These are phyloP conservation scores for Amaranthus palmeri DNA, from an alignment of 148 eudicot genomes.

Conservation along the genomic window DNA sequence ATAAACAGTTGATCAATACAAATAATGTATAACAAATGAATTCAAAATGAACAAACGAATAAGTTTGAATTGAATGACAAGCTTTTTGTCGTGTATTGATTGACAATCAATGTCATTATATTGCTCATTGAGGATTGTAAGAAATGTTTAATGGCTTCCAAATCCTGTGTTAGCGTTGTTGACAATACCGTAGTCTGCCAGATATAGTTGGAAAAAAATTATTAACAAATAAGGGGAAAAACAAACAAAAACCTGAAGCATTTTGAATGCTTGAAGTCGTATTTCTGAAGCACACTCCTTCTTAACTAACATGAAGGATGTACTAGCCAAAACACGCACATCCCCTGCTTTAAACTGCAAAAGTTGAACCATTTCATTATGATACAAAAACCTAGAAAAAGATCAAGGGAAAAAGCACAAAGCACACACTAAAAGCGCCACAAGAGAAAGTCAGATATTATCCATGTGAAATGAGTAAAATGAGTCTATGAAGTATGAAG, in stretches of 20 bases:
- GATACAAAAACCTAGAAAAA: background rate
- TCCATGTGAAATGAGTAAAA: background rate
- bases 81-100: background rate
- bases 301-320: conserved; percentile 77
- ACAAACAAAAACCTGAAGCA: conserved; percentile 68
- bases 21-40: background rate
- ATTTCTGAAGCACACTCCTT: conserved; percentile 91
- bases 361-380: background rate
- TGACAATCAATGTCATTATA: background rate
- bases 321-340: conserved; percentile 67
- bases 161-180: background rate
- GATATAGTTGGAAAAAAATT: background rate
- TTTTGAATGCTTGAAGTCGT: conserved; percentile 85
- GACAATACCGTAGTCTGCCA: too few species aligned
- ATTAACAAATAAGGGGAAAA: background rate
- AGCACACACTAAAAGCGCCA: background rate
- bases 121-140: background rate
- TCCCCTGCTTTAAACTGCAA: conserved; percentile 90
- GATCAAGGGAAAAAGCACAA: conserved; percentile 3
- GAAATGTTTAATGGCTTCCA: background rate
- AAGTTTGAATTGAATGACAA: too few species aligned
- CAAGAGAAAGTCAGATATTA: background rate
- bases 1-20: background rate
- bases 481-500: background rate
- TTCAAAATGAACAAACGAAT: too few species aligned